These are phyloP conservation scores for Coemansia sp. DNA, from an alignment of 192 early-diverging fungal species.

Conservation along the genomic window DNA sequence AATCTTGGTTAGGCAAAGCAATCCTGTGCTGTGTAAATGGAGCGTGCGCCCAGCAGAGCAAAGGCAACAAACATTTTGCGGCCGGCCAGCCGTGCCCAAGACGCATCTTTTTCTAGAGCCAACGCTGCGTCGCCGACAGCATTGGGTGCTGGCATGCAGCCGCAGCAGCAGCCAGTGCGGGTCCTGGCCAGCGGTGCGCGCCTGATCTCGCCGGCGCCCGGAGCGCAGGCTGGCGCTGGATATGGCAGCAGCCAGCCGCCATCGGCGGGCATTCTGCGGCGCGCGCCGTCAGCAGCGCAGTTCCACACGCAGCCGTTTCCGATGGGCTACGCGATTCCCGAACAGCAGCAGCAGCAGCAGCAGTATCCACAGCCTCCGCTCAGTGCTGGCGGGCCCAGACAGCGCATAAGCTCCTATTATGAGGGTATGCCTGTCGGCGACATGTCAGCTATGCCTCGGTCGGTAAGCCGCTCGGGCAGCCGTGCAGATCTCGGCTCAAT, in stretches of 20 bases:
- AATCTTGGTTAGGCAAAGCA: neutral
- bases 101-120: neutral
- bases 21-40: constrained; percentile 18
- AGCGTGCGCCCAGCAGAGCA: constrained; percentile 47
- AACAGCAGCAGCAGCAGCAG: constrained; percentile 24
- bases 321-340: constrained; percentile 5
- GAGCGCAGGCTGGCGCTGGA: constrained; percentile 9
- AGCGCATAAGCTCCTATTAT: constrained; percentile 41
- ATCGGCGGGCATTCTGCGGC: constrained; percentile 18
- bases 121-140: constrained; percentile 11
- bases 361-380: constrained; percentile 17
- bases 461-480: constrained; percentile 39
- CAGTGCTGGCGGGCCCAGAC: constrained; percentile 15
- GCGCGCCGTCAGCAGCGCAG: constrained; percentile 39
- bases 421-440: constrained; percentile 33
- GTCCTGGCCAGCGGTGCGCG: constrained; percentile 29
- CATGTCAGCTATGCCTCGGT: constrained; percentile 21
- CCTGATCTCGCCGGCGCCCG: constrained; percentile 22
- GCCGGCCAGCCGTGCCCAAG: constrained; percentile 46
- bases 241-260: constrained; percentile 14
- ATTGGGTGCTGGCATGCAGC: neutral
- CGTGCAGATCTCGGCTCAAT: constrained; percentile 28
- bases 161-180: constrained; percentile 13
- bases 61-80: constrained; percentile 51
- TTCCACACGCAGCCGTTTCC: constrained; percentile 26